A percentile compares a stretch with the other conserved stretches of the same genome.
Conservation (phyloP, 2,329 filamentous ascomycete species). For the Dryadomyces sulphureus region DNA sequence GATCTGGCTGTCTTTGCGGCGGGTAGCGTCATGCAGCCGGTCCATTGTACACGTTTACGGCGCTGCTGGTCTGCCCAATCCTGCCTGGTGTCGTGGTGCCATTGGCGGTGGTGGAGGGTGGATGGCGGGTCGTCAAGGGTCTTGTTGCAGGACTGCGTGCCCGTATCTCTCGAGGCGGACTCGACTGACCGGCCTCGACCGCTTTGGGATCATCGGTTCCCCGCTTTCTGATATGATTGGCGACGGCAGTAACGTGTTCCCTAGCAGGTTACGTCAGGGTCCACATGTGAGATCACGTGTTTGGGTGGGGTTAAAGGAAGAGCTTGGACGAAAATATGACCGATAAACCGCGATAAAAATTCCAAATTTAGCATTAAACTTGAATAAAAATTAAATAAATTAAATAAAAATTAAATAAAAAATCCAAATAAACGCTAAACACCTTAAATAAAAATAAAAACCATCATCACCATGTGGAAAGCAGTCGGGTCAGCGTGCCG, state of each 20-base stretch:
- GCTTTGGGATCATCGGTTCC: not conserved
- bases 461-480: constrained; percentile 9
- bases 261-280: not conserved
- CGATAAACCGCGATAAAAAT: not conserved
- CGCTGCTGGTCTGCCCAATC: not conserved
- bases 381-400: not conserved
- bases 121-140: no score
- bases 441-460: not conserved
- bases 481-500: constrained; percentile 8
- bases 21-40: not conserved
- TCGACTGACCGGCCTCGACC: no score
- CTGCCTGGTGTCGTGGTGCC: not conserved
- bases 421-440: not conserved
- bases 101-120: no score
- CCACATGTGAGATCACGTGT: not conserved
- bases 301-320: not conserved
- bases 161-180: no score
- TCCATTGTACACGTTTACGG: not conserved
- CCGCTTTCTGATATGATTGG: not conserved
- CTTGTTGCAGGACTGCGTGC: no score
- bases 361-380: not conserved
- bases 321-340: not conserved
- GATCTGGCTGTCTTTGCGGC: not conserved
- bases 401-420: not conserved
- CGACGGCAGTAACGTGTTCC: not conserved